Percentiles rank a stretch among this genome's conserved stretches.
These are phyloP conservation scores for Nadsonia starkeyi-henricii DNA, from an alignment of 1,139 yeast species.

Conservation along the genomic window DNA sequence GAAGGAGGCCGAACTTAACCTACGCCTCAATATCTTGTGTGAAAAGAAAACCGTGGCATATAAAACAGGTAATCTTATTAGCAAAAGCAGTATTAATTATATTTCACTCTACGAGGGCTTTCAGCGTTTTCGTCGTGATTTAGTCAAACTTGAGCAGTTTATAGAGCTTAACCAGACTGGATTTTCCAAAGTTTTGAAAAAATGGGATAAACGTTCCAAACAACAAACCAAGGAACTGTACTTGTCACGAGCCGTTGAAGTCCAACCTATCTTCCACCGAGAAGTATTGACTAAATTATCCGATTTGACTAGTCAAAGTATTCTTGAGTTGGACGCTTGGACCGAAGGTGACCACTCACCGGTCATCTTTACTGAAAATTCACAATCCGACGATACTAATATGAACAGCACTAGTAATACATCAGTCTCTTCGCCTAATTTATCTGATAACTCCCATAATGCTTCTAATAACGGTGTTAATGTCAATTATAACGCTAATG, in stretches of 20 bases:
- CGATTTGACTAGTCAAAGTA: constrained; percentile 62
- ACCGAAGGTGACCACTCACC: constrained; percentile 50
- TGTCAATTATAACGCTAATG: background rate
- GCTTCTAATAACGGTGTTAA: constrained; percentile 1
- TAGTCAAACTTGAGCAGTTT: constrained; percentile 78
- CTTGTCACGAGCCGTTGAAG: constrained; percentile 82
- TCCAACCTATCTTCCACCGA: constrained; percentile 91
- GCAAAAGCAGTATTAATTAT: constrained; percentile 41
- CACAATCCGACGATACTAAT: constrained; percentile 2
- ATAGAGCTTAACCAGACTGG: constrained; percentile 92
- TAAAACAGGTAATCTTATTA: constrained; percentile 29
- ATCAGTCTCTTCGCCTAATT: background rate
- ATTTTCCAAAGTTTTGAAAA: constrained; percentile 83
- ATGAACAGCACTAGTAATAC: constrained; percentile 19
- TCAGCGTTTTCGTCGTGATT: constrained; percentile 77
- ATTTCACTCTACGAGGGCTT: constrained; percentile 72
- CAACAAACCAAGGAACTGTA: constrained; percentile 89
- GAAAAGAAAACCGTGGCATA: constrained; percentile 55
- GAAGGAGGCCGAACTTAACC: constrained; percentile 69
- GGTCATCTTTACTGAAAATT: constrained; percentile 21
- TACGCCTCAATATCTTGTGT: constrained; percentile 61
- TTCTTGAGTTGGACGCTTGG: constrained; percentile 75
- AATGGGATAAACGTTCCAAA: constrained; percentile 95
- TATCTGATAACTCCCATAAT: background rate
- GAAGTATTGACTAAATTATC: constrained; percentile 75